These are phyloP conservation scores for Malassezia dermatis DNA, from an alignment of 1,284 basidiomycete genomes.

Conservation along the genomic window DNA sequence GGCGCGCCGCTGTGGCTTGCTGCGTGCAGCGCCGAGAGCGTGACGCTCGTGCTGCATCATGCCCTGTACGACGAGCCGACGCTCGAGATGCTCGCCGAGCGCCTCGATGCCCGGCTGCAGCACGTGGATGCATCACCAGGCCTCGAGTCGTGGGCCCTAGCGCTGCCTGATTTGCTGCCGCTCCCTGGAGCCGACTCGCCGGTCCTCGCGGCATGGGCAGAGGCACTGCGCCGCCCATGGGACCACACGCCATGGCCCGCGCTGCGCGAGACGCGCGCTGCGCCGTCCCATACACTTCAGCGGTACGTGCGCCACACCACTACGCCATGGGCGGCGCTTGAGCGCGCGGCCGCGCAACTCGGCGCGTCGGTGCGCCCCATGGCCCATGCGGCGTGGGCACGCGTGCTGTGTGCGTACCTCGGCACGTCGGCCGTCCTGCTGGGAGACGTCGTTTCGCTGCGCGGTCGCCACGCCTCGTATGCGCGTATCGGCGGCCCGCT, in stretches of 20 bases:
- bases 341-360: constrained; percentile 22
- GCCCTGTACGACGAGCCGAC: constrained; percentile 36
- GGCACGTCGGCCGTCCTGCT: constrained; percentile 34
- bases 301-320: background rate
- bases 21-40: background rate
- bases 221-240: constrained; percentile 17
- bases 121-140: background rate
- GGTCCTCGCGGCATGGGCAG: constrained; percentile 18
- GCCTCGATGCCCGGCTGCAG: constrained; percentile 22
- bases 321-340: constrained; percentile 21
- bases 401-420: constrained; percentile 37
- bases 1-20: constrained; percentile 7
- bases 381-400: constrained; percentile 44
- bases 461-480: constrained; percentile 23
- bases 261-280: constrained; percentile 7
- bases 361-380: constrained; percentile 45
- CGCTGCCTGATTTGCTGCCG: constrained; percentile 27
- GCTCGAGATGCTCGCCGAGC: constrained; percentile 25
- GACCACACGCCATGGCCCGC: constrained; percentile 20
- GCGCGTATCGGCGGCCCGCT: constrained; percentile 34
- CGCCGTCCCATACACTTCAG: background rate
- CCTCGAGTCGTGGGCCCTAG: constrained; percentile 18
- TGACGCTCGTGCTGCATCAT: constrained; percentile 25
- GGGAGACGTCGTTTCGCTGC: constrained; percentile 40
- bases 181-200: constrained; percentile 13